phyloP scores from a whole-genome alignment of 1,284 basidiomycete genomes.

The Trichosporon coremiiforme region DNA sequence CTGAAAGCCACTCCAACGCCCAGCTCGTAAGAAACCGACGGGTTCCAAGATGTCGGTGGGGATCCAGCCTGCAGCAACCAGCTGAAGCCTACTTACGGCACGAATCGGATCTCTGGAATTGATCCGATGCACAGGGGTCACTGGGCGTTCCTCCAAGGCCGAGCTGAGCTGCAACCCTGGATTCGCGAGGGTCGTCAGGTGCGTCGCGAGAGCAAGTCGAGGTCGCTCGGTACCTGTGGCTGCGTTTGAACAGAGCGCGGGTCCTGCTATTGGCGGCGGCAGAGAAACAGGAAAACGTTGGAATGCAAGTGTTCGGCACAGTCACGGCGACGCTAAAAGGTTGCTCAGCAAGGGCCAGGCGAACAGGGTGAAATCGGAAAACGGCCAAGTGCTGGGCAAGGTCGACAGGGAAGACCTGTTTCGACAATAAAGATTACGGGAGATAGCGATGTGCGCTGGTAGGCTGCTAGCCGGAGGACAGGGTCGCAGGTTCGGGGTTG shows the following conservation, averaged over 20 bases:
- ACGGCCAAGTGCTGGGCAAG: not conserved
- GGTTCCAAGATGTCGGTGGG: not conserved
- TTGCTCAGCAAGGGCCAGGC: not conserved
- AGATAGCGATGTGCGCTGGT: slow-evolving; percentile 8
- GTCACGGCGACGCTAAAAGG: not conserved
- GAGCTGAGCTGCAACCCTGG: not conserved
- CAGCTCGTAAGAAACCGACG: not conserved
- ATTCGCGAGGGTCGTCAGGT: not conserved
- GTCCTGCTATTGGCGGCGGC: not conserved
- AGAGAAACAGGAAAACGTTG: not conserved
- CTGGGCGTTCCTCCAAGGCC: slow-evolving; percentile 2
- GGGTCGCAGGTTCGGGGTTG: not conserved
- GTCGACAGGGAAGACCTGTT: not conserved
- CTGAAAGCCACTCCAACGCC: slow-evolving; percentile 13
- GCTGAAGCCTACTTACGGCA: not conserved
- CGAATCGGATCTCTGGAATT: slow-evolving; percentile 18
- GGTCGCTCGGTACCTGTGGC: slow-evolving; percentile 7
- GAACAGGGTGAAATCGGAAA: slow-evolving; percentile 6
- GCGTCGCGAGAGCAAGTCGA: not conserved
- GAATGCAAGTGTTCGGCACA: not conserved
- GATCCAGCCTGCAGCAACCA: not conserved
- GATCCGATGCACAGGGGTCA: slow-evolving; percentile 9
- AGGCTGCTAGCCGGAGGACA: not conserved
- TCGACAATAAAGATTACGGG: slow-evolving; percentile 10
- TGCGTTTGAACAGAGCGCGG: not conserved